Evolutionary conservation across 495 filamentous ascomycete species (phyloP).

Genomic region (Extremus antarcticus): DNA sequence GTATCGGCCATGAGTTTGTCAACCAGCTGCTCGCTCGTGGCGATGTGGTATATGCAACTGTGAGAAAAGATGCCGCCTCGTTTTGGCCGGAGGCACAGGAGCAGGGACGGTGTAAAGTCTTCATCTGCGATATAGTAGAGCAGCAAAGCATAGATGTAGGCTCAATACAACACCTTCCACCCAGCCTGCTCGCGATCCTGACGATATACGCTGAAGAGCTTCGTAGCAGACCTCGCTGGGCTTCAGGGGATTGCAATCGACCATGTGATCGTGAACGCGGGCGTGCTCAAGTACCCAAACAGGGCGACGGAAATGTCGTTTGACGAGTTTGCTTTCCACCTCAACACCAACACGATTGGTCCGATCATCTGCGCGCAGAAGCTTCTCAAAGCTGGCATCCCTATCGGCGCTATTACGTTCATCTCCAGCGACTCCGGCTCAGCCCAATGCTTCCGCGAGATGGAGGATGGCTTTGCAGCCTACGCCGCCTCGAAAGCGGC

Average conservation of each 20-base stretch:
- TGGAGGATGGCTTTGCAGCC: constrained; percentile 50
- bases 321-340: constrained; percentile 41
- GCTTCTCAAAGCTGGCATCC: constrained; percentile 35
- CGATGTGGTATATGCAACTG: constrained; percentile 43
- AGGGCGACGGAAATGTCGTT: constrained; percentile 46
- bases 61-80: constrained; percentile 35
- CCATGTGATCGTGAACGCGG: constrained; percentile 45
- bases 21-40: constrained; percentile 38
- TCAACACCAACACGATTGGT: constrained; percentile 47
- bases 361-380: constrained; percentile 46
- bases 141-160: constrained; percentile 42
- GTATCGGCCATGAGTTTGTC: constrained; percentile 48
- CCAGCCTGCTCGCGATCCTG: constrained; percentile 2
- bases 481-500: constrained; percentile 50
- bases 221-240: constrained; percentile 27
- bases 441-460: constrained; percentile 35
- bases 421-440: constrained; percentile 46
- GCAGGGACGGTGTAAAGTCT: constrained; percentile 33
- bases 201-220: constrained; percentile 14
- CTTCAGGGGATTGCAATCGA: constrained; percentile 33
- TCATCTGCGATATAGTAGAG: constrained; percentile 41
- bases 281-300: constrained; percentile 48
- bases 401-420: constrained; percentile 38
- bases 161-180: background rate
- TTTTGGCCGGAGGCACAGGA: constrained; percentile 35